Base-by-base conservation (phyloP, 345 rosid species). In the Arabidopsis suecica region DNA sequence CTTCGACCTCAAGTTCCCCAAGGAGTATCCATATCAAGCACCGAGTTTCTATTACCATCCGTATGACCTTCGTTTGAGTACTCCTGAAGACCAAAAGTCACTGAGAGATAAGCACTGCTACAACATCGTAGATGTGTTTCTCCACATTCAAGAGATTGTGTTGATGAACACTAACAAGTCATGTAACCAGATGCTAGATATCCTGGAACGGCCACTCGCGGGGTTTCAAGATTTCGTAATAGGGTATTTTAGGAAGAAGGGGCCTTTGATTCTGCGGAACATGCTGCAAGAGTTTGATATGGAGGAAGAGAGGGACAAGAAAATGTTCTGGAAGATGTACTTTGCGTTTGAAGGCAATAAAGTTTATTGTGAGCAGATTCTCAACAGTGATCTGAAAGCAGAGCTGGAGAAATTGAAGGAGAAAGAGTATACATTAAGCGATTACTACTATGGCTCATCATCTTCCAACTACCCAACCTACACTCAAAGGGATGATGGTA, bases 151-250 rank as follows among this genome's bases (percentile, higher is more conserved):
- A 77, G 56, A 77, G 11, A 32, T 57, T 32, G 81, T 77, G 56
- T 32, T 65, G 61, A 50, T 13, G 62, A 65, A 71, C 68, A 71
- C 67, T 1, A 71, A 63, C 23, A 56, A 64, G 76, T 71, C 80
- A 20, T 40, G 49, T 71, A 50, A 37, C 2, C 76, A 71, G 61
- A 77, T 77, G 77, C 36, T 71, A 44, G 77, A 77, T 49, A 16
- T 71, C 41, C 32, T 77, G 16, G 51, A 23, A 59, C 11, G 14
- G 22, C 77, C 81, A 3, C 77, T 65, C 18, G 3, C 0, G 0
- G 80, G 80, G 41, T 77, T 65, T 50, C 68, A 71, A 14, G 76
- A 65, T 65, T 77, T 77, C 32, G 77, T 77, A 1, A 65, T 41
- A 49, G 81, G 81, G 14, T 59, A 71, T 34, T 71, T 71, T 41